phyloP scores from a whole-genome alignment of 192 early-diverging fungal species.

The Linnemannia zychae region DNA sequence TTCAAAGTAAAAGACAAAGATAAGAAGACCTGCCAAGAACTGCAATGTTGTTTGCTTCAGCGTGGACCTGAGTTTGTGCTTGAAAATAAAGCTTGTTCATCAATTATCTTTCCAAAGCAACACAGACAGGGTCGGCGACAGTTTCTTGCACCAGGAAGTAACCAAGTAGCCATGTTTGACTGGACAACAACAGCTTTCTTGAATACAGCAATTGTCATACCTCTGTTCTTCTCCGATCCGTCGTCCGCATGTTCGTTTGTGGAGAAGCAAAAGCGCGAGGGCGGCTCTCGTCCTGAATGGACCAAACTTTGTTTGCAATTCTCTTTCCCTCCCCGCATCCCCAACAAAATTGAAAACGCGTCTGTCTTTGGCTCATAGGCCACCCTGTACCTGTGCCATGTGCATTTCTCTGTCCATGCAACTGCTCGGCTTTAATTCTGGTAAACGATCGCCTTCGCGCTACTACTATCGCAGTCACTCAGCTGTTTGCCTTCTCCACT shows the following conservation, averaged over 20 bases:
- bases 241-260: not conserved
- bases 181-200: too few species aligned
- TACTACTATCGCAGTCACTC: not conserved
- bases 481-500: not conserved
- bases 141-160: not conserved
- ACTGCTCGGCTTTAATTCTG: not conserved
- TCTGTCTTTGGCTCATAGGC: not conserved
- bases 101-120: not conserved
- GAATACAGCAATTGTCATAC: too few species aligned
- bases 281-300: not conserved
- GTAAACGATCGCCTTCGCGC: not conserved
- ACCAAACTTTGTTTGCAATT: constrained; percentile 7
- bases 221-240: constrained; percentile 4
- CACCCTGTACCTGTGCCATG: too few species aligned
- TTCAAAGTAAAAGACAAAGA: not conserved
- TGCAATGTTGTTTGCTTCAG: not conserved
- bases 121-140: not conserved
- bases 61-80: not conserved
- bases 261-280: not conserved
- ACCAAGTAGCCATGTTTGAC: too few species aligned
- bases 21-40: not conserved
- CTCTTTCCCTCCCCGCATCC: not conserved
- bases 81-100: not conserved
- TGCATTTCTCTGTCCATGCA: not conserved
- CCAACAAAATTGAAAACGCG: constrained; percentile 3